These are phyloP conservation scores for Echinochloa phyllopogon DNA, from an alignment of 176 grass and related monocot species.

Conservation along the genomic window DNA sequence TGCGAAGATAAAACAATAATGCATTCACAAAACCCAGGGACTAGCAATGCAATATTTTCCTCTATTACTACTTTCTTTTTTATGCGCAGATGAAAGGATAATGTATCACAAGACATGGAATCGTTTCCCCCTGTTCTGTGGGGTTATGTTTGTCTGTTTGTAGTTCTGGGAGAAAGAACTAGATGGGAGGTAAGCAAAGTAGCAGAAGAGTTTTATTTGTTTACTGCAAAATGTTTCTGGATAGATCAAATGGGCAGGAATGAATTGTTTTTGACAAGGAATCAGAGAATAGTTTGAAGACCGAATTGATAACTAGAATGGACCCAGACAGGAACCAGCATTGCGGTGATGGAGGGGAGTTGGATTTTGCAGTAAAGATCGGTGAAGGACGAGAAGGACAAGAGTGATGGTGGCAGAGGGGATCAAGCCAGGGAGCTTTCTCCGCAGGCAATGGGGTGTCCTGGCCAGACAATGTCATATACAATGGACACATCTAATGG, in stretches of 20 bases:
- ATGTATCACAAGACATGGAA: neutral
- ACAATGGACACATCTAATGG: neutral
- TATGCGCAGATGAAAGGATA: neutral
- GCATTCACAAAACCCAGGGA: neutral
- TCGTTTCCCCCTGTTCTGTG: neutral
- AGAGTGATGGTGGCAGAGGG: neutral
- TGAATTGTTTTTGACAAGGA: neutral
- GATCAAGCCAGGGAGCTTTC: neutral
- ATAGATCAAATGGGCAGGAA: neutral
- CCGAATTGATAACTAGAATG: neutral
- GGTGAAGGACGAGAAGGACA: neutral
- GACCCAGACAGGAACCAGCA: neutral
- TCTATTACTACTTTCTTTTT: neutral
- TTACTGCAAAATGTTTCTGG: neutral
- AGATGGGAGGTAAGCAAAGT: neutral
- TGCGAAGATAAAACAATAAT: neutral
- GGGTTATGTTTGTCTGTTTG: too few relatives aligned
- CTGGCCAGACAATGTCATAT: neutral
- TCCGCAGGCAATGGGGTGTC: neutral
- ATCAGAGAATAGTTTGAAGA: neutral
- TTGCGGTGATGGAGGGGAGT: neutral
- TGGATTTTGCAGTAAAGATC: neutral
- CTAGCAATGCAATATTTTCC: neutral
- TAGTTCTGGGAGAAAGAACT: too few relatives aligned
- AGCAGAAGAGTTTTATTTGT: neutral